These are phyloP conservation scores for Elaeagnus macrophylla DNA, from an alignment of 306 rosid genomes.

Conservation along the genomic window DNA sequence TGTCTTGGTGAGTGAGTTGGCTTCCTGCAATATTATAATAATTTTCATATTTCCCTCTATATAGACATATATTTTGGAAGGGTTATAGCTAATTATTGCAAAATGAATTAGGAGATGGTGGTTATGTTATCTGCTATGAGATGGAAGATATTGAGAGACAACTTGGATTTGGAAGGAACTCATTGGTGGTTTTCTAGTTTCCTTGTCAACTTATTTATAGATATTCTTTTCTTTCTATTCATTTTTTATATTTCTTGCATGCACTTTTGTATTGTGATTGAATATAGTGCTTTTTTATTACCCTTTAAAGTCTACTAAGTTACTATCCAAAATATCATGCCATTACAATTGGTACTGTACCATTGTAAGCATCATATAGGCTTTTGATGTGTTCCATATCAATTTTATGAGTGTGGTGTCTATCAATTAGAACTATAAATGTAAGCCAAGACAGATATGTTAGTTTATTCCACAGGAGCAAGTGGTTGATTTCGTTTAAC, in stretches of 20 bases:
- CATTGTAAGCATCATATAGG: not conserved
- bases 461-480: slow-evolving; percentile 11
- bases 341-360: not conserved
- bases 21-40: not conserved
- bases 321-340: not conserved
- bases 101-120: slow-evolving; percentile 56
- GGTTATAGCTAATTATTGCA: slow-evolving; percentile 15
- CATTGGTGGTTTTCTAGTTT: slow-evolving; percentile 44
- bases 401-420: not conserved
- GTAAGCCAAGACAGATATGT: slow-evolving; percentile 7
- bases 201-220: slow-evolving; percentile 11
- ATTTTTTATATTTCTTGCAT: slow-evolving; percentile 7
- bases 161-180: slow-evolving; percentile 77
- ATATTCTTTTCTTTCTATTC: slow-evolving; percentile 5
- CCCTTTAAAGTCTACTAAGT: not conserved
- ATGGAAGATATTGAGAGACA: slow-evolving; percentile 60
- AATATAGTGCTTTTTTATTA: slow-evolving; percentile 1
- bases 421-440: not conserved
- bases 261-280: slow-evolving; percentile 6
- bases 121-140: slow-evolving; percentile 68
- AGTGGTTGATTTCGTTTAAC: slow-evolving; percentile 18
- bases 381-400: slow-evolving; percentile 2
- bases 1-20: slow-evolving; percentile 48
- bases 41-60: not conserved
- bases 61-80: not conserved